Evolutionary conservation across 371 early-diverging fungal species (phyloP), one percentile per base, ranked within the genome.

Genomic region (Haplosporangium sp.): DNA sequence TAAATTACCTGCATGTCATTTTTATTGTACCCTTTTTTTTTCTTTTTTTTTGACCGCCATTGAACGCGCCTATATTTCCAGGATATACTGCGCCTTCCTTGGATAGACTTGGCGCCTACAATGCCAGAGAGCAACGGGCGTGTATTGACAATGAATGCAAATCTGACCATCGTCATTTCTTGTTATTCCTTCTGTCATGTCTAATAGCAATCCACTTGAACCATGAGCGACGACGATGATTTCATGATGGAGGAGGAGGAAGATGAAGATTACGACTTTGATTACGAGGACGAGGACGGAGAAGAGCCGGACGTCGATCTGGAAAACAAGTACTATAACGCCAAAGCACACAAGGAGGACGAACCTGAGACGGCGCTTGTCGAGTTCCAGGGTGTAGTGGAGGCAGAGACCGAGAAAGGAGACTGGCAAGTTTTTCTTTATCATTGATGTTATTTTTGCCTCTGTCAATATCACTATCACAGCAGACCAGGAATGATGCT

Each of bases 291-390:
- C 81, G 92, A 92, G 59, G 95, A 95, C 50, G 91, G 93, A 43
- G 93, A 93, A 55, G 95, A 95, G 70, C 91, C 93, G 16, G 93
- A 93, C 64, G 91, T 95, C 10, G 94, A 93, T 55, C 81, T 97
- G 42, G 98, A 98, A 81, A 98, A 96, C 82, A 92, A 90, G 69
- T 98, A 98, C 83, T 98, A 98, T 83, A 93, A 91, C 69, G 98
- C 99, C 51, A 98, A 98, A 86, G 95, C 95, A 86, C 73, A 70
- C 38, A 94, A 95, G 69, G 95, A 95, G 63, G 96, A 95, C 52
- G 91, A 93, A 68, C 93, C 93, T 0, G 86, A 87, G 48, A 89
- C 80, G 9, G 97, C 97, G 0, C 80, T 97, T 1, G 67, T 81
- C 51, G 95, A 94, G 70, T 96, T 97, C 81, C 91, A 91, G 62